Conservation (phyloP, 2,329 filamentous ascomycete genomes). For the Alternaria alternata region DNA sequence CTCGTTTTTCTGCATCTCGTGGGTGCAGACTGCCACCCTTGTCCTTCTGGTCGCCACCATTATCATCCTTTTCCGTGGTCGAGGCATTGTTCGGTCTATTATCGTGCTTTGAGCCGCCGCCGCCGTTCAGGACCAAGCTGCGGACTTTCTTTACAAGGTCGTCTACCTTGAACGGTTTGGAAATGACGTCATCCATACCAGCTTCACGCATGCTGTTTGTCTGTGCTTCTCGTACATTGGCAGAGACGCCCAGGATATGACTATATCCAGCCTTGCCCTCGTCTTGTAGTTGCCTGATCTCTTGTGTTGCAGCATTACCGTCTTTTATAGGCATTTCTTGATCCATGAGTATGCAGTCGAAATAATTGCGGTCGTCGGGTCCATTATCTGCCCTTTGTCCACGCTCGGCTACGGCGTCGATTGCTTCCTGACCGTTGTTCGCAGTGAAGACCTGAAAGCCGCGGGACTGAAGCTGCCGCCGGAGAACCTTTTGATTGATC, state of each 20-base stretch:
- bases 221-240: constrained; percentile 50
- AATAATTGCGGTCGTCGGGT: constrained; percentile 36
- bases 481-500: constrained; percentile 59
- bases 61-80: not conserved
- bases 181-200: constrained; percentile 51
- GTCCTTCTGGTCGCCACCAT: not conserved
- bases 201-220: constrained; percentile 44
- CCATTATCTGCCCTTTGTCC: constrained; percentile 23
- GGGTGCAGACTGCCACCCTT: not conserved
- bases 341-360: constrained; percentile 56
- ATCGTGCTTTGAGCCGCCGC: constrained; percentile 13
- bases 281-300: constrained; percentile 51
- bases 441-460: constrained; percentile 54
- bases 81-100: constrained; percentile 6
- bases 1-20: not conserved
- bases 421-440: constrained; percentile 56
- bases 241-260: constrained; percentile 51
- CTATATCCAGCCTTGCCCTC: constrained; percentile 42
- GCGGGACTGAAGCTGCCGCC: constrained; percentile 58
- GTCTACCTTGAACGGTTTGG: constrained; percentile 52
- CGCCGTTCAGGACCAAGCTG: constrained; percentile 25
- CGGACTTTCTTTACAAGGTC: constrained; percentile 43
- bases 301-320: constrained; percentile 51
- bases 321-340: constrained; percentile 57
- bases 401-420: constrained; percentile 49